A percentile compares a stretch with the other conserved stretches of the same genome.
Conservation (phyloP, 306 rosid genomes). For the Cicer chorassanicum region DNA sequence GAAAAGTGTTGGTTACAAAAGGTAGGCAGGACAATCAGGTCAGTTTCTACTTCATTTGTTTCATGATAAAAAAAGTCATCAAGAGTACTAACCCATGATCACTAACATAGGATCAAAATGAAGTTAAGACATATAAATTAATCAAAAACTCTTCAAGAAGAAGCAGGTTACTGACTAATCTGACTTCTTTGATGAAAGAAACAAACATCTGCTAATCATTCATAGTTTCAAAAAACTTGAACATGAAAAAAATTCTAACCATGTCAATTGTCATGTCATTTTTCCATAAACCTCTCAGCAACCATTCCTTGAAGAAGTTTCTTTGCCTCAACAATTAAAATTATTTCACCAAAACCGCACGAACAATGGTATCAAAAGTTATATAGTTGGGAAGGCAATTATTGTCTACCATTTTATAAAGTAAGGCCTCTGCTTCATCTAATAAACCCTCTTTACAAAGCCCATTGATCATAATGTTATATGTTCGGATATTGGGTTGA, state of each 20-base stretch:
- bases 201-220: constrained; percentile 9
- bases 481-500: constrained; percentile 44
- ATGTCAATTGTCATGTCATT: constrained; percentile 2
- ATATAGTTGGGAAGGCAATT: constrained; percentile 39
- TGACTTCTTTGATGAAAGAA: background rate
- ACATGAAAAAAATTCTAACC: constrained; percentile 22
- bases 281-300: constrained; percentile 32
- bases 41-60: constrained; percentile 1
- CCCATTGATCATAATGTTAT: constrained; percentile 50
- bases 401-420: constrained; percentile 42
- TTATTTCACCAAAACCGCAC: constrained; percentile 37
- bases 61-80: background rate
- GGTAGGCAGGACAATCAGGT: background rate
- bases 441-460: constrained; percentile 44
- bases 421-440: constrained; percentile 47
- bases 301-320: constrained; percentile 24
- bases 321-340: background rate
- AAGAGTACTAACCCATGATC: background rate
- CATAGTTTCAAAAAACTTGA: constrained; percentile 21
- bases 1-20: background rate
- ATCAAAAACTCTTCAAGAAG: constrained; percentile 26
- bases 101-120: background rate
- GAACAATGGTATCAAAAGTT: constrained; percentile 48
- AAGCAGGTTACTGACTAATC: background rate
- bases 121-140: background rate